These are phyloP conservation scores for Plantago elongata DNA, from an alignment of 257 asterid species.

Conservation along the genomic window DNA sequence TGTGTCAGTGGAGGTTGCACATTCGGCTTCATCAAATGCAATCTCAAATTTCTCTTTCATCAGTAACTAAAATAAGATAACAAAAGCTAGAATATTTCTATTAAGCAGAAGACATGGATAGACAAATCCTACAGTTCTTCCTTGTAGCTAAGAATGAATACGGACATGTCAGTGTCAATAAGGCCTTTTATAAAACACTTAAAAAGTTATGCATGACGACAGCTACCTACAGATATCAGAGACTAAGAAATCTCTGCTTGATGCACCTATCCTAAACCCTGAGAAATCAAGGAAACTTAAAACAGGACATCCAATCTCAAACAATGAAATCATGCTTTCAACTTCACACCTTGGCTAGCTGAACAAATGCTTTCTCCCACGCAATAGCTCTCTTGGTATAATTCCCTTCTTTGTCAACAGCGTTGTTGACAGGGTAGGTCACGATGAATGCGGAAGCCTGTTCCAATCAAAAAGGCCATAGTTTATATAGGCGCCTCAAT, in stretches of 20 bases:
- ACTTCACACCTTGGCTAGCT: constrained; percentile 72
- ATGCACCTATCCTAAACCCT: background rate
- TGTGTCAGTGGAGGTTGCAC: background rate
- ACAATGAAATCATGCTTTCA: background rate
- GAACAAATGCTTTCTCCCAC: constrained; percentile 97
- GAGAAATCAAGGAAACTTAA: constrained; percentile 4
- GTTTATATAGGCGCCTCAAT: constrained; percentile 19
- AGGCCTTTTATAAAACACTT: background rate
- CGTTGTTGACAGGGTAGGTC: constrained; percentile 96
- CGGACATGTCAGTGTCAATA: background rate
- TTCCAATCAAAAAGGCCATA: constrained; percentile 21
- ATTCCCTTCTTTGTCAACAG: constrained; percentile 68
- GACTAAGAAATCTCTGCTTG: background rate
- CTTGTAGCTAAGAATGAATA: background rate
- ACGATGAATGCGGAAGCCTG: constrained; percentile 96
- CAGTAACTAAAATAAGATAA: too few species aligned
- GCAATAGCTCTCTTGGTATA: constrained; percentile 74
- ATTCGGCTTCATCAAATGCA: too few species aligned
- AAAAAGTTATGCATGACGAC: background rate
- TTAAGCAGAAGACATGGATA: background rate
- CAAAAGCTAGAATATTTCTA: too few species aligned
- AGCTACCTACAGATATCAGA: background rate
- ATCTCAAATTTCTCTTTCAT: too few species aligned
- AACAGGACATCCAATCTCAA: too few species aligned
- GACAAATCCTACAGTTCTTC: background rate